phyloP scores from a whole-genome alignment of 257 asterid genomes.

The Nemophila menziesii region DNA sequence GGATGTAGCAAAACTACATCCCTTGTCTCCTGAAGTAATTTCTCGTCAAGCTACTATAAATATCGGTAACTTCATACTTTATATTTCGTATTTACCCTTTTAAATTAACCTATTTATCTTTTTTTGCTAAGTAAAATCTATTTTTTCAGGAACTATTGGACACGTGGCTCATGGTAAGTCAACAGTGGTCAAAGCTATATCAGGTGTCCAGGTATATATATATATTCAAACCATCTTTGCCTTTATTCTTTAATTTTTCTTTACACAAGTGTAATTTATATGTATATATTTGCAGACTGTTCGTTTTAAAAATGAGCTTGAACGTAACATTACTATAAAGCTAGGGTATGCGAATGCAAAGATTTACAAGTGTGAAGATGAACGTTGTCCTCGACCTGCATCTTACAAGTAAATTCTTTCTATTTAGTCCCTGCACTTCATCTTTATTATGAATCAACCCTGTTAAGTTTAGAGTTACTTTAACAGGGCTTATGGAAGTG shows the following conservation, averaged over 20 bases:
- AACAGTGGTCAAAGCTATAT: slow-evolving; percentile 74
- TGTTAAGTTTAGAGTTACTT: background rate
- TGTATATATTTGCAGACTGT: slow-evolving; percentile 7
- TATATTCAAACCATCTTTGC: too few species aligned
- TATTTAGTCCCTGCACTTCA: background rate
- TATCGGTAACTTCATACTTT: slow-evolving; percentile 26
- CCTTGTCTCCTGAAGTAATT: slow-evolving; percentile 68
- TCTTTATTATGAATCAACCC: background rate
- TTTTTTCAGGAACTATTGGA: slow-evolving; percentile 55
- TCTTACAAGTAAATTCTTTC: slow-evolving; percentile 7
- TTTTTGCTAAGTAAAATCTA: background rate
- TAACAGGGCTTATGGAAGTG: slow-evolving; percentile 14
- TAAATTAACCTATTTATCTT: too few species aligned
- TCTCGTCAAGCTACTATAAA: slow-evolving; percentile 79
- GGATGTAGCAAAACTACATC: slow-evolving; percentile 51
- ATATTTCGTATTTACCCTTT: background rate
- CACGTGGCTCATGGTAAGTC: slow-evolving; percentile 91
- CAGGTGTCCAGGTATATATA: slow-evolving; percentile 78
- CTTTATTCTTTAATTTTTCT: background rate
- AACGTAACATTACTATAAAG: slow-evolving; percentile 12
- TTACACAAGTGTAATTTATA: background rate
- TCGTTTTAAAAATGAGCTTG: slow-evolving; percentile 13
- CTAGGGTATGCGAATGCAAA: slow-evolving; percentile 16
- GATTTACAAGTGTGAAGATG: slow-evolving; percentile 14
- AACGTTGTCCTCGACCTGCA: slow-evolving; percentile 9